Evolutionary conservation across 1,284 basidiomycete species (phyloP).

Genomic region (Cystobasidiaceae sp.): DNA sequence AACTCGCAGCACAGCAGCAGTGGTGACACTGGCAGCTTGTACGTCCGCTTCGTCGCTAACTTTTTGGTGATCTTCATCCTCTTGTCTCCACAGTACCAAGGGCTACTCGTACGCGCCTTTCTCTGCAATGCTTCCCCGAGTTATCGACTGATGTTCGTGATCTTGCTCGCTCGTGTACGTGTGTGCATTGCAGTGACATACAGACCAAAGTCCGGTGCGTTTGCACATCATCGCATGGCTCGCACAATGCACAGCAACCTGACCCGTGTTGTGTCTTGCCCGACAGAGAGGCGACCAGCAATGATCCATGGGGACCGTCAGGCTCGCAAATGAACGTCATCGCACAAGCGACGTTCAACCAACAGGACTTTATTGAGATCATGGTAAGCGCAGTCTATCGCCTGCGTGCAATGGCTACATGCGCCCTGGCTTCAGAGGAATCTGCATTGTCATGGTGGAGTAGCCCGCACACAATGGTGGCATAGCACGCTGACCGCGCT

Average conservation of each 20-base stretch:
- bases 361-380: constrained; percentile 95
- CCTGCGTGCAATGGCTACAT: neutral
- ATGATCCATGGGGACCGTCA: constrained; percentile 97
- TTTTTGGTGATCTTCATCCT: too few relatives aligned
- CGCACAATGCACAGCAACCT: constrained; percentile 1
- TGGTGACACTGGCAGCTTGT: neutral
- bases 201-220: neutral
- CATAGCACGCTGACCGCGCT: neutral
- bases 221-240: neutral
- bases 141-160: too few relatives aligned
- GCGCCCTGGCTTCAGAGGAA: neutral
- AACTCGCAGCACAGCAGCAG: neutral
- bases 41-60: neutral
- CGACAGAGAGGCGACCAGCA: constrained; percentile 90
- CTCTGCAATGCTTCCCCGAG: constrained; percentile 19
- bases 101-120: constrained; percentile 71
- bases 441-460: neutral
- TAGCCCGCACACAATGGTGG: neutral
- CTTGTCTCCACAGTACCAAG: constrained; percentile 56
- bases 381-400: constrained; percentile 54
- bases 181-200: neutral
- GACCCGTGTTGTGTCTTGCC: neutral
- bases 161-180: neutral
- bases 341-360: constrained; percentile 94
- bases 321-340: constrained; percentile 98